Conservation (phyloP, 164 flowering plant species). For the Cinnamomum micranthum region DNA sequence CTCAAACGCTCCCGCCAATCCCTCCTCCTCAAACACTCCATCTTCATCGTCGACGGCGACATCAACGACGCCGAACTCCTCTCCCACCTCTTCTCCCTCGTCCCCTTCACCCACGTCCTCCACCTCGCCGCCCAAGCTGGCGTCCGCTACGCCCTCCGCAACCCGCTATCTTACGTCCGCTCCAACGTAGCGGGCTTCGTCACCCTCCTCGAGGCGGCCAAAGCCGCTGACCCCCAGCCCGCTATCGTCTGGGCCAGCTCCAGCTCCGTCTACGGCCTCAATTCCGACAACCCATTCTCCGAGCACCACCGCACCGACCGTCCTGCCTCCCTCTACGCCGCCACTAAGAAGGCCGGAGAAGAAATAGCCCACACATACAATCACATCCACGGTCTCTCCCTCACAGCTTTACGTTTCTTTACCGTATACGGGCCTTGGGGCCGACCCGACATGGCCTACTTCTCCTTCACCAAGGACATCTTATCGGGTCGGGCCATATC, state of each 20-base stretch:
- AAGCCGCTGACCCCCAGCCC: slow-evolving; percentile 75
- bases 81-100: slow-evolving; percentile 69
- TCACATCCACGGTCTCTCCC: slow-evolving; percentile 81
- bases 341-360: slow-evolving; percentile 93
- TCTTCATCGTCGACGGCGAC: slow-evolving; percentile 80
- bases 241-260: slow-evolving; percentile 93
- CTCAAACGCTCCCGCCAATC: slow-evolving; percentile 69
- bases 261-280: slow-evolving; percentile 88
- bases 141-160: slow-evolving; percentile 90
- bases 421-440: slow-evolving; percentile 97
- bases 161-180: slow-evolving; percentile 73
- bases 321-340: slow-evolving; percentile 92
- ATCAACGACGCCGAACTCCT: slow-evolving; percentile 59
- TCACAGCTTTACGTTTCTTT: slow-evolving; percentile 82
- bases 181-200: slow-evolving; percentile 90
- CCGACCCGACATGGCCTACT: slow-evolving; percentile 94
- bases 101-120: slow-evolving; percentile 81
- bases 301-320: slow-evolving; percentile 75
- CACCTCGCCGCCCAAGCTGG: slow-evolving; percentile 95
- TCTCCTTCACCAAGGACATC: slow-evolving; percentile 87
- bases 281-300: slow-evolving; percentile 69
- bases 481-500: slow-evolving; percentile 44
- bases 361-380: slow-evolving; percentile 92
- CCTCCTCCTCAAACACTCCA: slow-evolving; percentile 39
- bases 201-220: slow-evolving; percentile 59